Conservation (phyloP, 208 protist species). For the Leishmania mexicana region DNA sequence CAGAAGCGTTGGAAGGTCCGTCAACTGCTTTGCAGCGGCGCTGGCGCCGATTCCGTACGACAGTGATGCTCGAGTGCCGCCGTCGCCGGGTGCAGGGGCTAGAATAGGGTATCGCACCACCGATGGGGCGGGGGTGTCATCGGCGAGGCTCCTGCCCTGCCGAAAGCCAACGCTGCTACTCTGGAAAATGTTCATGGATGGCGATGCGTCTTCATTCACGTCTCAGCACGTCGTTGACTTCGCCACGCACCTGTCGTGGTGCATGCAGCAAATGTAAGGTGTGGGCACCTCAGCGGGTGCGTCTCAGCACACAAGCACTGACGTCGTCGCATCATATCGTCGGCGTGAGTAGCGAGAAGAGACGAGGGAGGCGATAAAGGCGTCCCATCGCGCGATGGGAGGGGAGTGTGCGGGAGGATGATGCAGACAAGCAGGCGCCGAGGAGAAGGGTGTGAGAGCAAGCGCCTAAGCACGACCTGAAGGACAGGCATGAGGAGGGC, state of each 20-base stretch:
- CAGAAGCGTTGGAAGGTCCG: slow-evolving; percentile 2
- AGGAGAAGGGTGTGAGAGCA: neutral
- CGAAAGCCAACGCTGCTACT: slow-evolving; percentile 19
- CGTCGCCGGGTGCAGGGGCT: neutral
- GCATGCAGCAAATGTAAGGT: neutral
- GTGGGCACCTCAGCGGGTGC: neutral
- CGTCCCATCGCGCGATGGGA: neutral
- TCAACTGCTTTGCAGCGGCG: neutral
- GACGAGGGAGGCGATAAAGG: neutral
- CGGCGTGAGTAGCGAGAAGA: neutral
- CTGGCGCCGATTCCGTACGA: neutral
- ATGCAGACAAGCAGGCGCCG: neutral
- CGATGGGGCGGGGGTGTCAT: neutral
- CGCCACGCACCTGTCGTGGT: neutral
- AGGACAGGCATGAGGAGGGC: neutral
- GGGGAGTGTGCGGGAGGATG: neutral
- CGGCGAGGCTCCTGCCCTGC: slow-evolving; percentile 12
- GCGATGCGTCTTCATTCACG: neutral
- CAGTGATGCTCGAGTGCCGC: neutral
- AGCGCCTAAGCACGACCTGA: neutral
- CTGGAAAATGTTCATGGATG: slow-evolving; percentile 24
- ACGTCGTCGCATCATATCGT: neutral
- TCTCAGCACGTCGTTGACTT: neutral
- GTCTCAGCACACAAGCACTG: neutral
- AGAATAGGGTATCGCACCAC: neutral